Conservation (phyloP, 2,329 filamentous ascomycete species). For the Fusarium tjaetaba region DNA sequence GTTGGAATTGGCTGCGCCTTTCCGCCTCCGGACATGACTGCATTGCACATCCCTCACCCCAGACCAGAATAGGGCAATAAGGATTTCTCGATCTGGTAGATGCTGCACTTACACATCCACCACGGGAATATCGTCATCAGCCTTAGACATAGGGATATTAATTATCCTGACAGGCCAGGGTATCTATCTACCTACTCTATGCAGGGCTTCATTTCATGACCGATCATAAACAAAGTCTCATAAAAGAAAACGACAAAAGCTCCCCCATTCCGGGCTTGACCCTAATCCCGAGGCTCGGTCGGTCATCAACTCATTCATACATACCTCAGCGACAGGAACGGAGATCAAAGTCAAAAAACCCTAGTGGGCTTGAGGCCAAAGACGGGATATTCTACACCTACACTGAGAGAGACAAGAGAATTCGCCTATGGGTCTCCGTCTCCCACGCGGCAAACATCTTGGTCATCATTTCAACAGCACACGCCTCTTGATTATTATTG, state of each 20-base stretch:
- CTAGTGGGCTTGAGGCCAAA: not conserved
- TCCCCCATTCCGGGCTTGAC: not conserved
- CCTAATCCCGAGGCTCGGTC: not conserved
- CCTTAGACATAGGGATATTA: not conserved
- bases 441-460: slow-evolving; percentile 1
- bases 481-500: not conserved
- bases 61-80: not conserved
- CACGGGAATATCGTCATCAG: not conserved
- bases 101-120: not conserved
- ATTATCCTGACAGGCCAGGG: not conserved
- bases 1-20: slow-evolving; percentile 11
- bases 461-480: not conserved
- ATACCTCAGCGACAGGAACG: slow-evolving; percentile 37
- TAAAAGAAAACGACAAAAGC: not conserved
- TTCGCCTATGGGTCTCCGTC: not conserved
- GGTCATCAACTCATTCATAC: not conserved
- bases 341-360: slow-evolving; percentile 39
- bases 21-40: slow-evolving; percentile 26
- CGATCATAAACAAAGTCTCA: not conserved
- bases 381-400: not conserved
- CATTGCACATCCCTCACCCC: not conserved
- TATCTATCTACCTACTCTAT: not conserved
- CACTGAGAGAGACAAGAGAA: not conserved
- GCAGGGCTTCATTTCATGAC: not conserved
- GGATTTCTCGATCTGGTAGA: not conserved